Evolutionary conservation across 805 yeast genomes (phyloP), one percentile per base, ranked within the genome.

Genomic region (Hanseniaspora nectarophila): DNA sequence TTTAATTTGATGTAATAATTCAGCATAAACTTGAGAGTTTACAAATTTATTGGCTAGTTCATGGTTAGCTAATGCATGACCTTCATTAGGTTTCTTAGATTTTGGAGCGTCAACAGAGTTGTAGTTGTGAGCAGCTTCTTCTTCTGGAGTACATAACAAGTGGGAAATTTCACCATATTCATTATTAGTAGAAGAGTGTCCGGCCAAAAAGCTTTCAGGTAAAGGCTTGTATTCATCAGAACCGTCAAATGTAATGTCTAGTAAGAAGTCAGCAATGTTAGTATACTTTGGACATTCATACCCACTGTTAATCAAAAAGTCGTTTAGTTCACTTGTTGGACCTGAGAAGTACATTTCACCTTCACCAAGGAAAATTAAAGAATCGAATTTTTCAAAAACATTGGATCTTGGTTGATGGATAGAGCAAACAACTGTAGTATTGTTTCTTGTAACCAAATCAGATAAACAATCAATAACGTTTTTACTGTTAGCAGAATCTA

Each of bases 401-500:
- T 92, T 92, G 54, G 96, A 85, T 61, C 98, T 75, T 10, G 98
- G 98, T 64, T 92, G 98, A 68, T 92, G 98, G 57, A 92, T 92
- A 0, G 98, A 87, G 63, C 92, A 83, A 1, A 92, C 78, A 45
- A 92, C 80, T 0, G 98, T 90, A 63, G 97, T 79, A 55, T 84
- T 81, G 65, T 81, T 85, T 59, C 80, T 82, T 54, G 80, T 74
- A 0, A 97, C 86, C 54, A 92, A 72, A 54, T 83, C 75, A 2
- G 85, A 90, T 43, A 92, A 72, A 55, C 87, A 76, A 55, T 88
- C 97, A 42, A 92, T 73, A 7, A 92, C 98, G 59, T 89, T 87
- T 61, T 78, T 80, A 0, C 98, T 97, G 67, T 89, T 90, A 63
- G 78, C 90, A 7, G 97, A 81, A 65, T 92, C 99, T 54, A 92